These are phyloP conservation scores for Trichoderma sp. DNA, from an alignment of 2,329 filamentous ascomycete species.

Conservation along the genomic window DNA sequence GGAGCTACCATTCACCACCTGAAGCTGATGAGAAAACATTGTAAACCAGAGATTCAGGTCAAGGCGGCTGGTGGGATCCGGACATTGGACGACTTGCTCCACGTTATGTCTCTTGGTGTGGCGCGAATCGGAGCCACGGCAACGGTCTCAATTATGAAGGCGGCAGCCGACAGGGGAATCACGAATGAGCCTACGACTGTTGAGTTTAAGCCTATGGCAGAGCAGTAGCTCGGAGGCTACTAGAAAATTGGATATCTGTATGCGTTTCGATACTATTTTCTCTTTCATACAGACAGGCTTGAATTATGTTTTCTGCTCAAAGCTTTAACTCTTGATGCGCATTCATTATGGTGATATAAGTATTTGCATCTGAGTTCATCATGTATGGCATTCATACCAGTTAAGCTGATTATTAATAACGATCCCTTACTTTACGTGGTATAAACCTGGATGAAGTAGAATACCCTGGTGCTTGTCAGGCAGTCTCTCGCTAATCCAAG, in stretches of 20 bases:
- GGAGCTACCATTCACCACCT: conserved; percentile 57
- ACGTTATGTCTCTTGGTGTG: conserved; percentile 58
- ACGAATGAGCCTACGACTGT: not conserved
- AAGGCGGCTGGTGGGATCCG: conserved; percentile 63
- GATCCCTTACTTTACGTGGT: no score
- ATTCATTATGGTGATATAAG: not conserved
- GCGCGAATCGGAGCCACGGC: conserved; percentile 60
- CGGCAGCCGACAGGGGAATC: conserved; percentile 56
- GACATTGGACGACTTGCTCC: conserved; percentile 59
- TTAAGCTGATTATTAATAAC: no score
- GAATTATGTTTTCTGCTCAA: not conserved
- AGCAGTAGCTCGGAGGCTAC: not conserved
- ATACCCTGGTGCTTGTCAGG: no score
- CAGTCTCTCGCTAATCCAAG: no score
- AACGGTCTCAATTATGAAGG: conserved; percentile 58
- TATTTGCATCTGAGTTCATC: not conserved
- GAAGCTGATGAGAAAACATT: conserved; percentile 56
- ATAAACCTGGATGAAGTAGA: no score
- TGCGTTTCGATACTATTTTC: not conserved
- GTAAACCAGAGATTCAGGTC: conserved; percentile 51
- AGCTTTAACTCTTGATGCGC: not conserved
- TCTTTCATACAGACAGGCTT: not conserved
- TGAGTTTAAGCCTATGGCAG: not conserved
- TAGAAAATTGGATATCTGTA: not conserved
- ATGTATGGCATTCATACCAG: no score